phyloP scores from a whole-genome alignment of 2,329 filamentous ascomycete species.

The Geosmithia morbida region DNA sequence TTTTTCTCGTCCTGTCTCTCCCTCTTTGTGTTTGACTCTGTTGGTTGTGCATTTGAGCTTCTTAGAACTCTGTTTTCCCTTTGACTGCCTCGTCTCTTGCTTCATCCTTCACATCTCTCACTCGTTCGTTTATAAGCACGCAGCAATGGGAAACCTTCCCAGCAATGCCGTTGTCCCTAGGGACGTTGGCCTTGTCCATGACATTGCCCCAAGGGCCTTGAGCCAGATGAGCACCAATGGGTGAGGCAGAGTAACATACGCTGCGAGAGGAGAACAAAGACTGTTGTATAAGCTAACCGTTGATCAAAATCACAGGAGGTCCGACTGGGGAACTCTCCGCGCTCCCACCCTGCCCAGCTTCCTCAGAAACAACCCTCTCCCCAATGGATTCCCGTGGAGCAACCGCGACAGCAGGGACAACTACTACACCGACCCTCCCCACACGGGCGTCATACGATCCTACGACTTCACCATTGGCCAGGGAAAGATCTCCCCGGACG shows the following conservation, averaged over 20 bases:
- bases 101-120: not conserved
- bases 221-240: not conserved
- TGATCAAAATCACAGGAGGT: conserved; percentile 15
- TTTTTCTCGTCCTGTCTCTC: not conserved
- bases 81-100: not conserved
- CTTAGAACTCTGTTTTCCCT: not conserved
- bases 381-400: conserved; percentile 38
- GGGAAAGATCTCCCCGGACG: conserved; percentile 37
- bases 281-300: not conserved
- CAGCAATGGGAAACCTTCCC: not conserved
- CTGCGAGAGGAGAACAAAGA: not conserved
- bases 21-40: not conserved
- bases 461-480: conserved; percentile 40
- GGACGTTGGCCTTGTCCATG: not conserved
- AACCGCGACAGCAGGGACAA: conserved; percentile 26
- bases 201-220: not conserved
- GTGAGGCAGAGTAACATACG: not conserved
- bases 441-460: conserved; percentile 37
- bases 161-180: not conserved
- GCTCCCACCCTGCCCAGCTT: conserved; percentile 25
- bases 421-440: conserved; percentile 31
- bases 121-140: not conserved
- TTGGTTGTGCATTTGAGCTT: not conserved
- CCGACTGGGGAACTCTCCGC: conserved; percentile 22
- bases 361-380: conserved; percentile 31